Base-by-base conservation (phyloP, 768 basidiomycete species). In the Pleurotus salmoneostramineus region DNA sequence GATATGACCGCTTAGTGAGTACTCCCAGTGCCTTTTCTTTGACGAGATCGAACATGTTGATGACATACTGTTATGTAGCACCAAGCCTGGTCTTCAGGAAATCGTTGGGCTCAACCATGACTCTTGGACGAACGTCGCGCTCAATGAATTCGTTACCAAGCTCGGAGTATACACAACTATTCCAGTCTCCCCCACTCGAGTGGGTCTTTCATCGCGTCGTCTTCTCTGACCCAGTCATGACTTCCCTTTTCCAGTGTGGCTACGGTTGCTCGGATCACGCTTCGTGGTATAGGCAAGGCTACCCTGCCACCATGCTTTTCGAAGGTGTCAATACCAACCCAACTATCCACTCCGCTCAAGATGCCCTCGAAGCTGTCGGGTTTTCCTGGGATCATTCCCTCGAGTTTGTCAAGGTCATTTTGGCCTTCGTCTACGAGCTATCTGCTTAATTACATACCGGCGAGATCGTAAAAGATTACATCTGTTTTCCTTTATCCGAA, bases 331-430 rank as follows among this genome's bases (percentile, higher is more conserved):
- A 71, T 54, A 71, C 76, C 56, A 75, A 84, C 64, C 76, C 81
- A 10, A 68, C 68, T 31, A 71, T 76, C 31, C 79, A 80, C 67
- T 70, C 70, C 3, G 49, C 70, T 54, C 70, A 62, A 60, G 82
- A 84, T 61, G 77, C 81, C 37, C 77, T 74, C 14, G 71, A 69
- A 62, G 68, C 75, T 62, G 70, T 66, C 33, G 77, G 80, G 44
- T 82, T 81, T 72, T 74, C 74, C 3, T 77, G 75, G 71, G 57
- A 66, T 4, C 81, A 85, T 64, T 81, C 81, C 56, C 68, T 82
- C 17, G 80, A 85, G 66, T 87, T 85, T 64, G 79, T 80, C 17
- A 85, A 85, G 69, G 71, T 87, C 21, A 80, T 74, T 14, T 74
- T 84, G 10, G 83, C 80, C 1, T 85, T 82, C 58, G 79, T 77